Conservation (phyloP, 345 rosid genomes). For the Bruguiera sexangula region DNA sequence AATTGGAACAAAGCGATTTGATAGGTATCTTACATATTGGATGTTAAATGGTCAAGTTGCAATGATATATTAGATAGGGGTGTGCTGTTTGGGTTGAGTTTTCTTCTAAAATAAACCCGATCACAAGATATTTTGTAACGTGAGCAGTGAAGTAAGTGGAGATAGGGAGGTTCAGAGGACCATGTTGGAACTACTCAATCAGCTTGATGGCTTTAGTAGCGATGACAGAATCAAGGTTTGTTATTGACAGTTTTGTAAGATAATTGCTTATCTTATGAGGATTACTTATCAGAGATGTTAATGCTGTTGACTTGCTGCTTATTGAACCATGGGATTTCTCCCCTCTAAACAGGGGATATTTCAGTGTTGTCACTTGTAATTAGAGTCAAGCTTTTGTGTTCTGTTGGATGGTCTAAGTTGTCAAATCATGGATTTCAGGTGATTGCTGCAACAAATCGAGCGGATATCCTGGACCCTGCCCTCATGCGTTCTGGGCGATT, state of each 20-base stretch:
- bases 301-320: neutral
- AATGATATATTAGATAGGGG: too few species aligned
- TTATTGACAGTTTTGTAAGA: neutral
- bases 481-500: conserved; percentile 98
- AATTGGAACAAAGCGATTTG: conserved; percentile 96
- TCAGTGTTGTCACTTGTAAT: neutral
- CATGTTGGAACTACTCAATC: conserved; percentile 96
- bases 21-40: conserved; percentile 49
- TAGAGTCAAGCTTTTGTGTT: too few species aligned
- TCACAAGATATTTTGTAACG: neutral
- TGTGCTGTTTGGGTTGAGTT: too few species aligned
- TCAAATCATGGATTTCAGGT: conserved; percentile 45
- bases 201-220: conserved; percentile 98
- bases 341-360: too few species aligned
- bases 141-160: conserved; percentile 97
- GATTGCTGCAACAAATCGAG: conserved; percentile 97
- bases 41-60: neutral
- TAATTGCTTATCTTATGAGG: neutral
- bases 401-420: neutral
- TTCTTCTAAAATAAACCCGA: neutral
- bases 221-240: conserved; percentile 95
- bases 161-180: conserved; percentile 99
- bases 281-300: neutral
- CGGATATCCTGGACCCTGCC: conserved; percentile 98
- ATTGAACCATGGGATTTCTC: neutral